Evolutionary conservation across 495 filamentous ascomycete genomes (phyloP), one percentile per base, ranked within the genome.

Genomic region (Trichoderma asperelloides): DNA sequence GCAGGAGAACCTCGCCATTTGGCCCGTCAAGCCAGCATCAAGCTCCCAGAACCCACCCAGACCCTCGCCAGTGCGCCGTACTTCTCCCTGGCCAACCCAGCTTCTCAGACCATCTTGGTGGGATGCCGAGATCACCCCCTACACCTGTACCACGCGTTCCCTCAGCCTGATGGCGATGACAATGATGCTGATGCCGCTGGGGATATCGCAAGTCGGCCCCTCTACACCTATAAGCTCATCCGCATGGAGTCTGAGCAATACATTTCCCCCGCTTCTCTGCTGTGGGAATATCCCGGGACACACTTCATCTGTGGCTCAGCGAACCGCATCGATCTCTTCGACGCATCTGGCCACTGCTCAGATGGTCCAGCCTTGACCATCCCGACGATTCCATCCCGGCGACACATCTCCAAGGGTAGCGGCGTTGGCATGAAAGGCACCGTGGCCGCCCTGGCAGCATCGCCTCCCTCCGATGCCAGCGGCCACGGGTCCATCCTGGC

Each of bases 391-490:
- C 87, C 89, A 2, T 89, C 87, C n/a, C 88, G 89, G 69, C 80
- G 86, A 9, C 89, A 89, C 71, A 82, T 89, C 64, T 79, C 85
- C 30, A 87, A 89, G 63, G 88, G 88, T 25, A 87, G 86, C 21
- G 88, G 88, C 16, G 78, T 89, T 13, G 92, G 92, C 11, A 95
- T 96, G 87, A 91, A 89, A 68, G 95, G 95, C 1, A 87, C 90
- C 51, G 80, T 97, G 1, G 89, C 88, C 3, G 86, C 90, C 0
- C 74, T 98, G 47, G 70, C 71, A 1, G 70, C 74, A 2, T 74
- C 79, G 45, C 75, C 77, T 2, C 68, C 70, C 16, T 74, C 74
- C 7, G 28, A 64, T 33, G 64, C 64, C 6, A 70, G 62, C 13
- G 72, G 73, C 3, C 79, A 79, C 13, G 64, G 64, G 9, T 43